phyloP scores from a whole-genome alignment of 345 rosid species.

The Populus davidiana region DNA sequence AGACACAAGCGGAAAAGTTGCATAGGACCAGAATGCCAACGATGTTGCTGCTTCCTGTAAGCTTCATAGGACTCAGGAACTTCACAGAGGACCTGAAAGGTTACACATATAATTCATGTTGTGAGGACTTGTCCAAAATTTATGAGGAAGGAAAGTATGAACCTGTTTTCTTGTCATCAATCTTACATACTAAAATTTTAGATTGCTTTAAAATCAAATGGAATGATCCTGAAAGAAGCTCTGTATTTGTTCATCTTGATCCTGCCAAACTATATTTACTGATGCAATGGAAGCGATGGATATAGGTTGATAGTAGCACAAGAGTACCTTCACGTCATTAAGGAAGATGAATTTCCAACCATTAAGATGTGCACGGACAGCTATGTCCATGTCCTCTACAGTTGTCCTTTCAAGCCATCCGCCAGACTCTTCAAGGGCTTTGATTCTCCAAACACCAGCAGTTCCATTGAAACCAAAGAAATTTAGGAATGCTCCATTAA shows the following conservation, averaged over 20 bases:
- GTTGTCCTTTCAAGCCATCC: constrained; percentile 94
- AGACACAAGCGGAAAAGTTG: constrained; percentile 86
- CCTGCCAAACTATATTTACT: not conserved
- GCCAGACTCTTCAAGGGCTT: constrained; percentile 82
- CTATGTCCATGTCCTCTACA: constrained; percentile 87
- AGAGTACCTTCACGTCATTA: constrained; percentile 68
- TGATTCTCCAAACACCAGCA: constrained; percentile 87
- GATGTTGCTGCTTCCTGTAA: constrained; percentile 89
- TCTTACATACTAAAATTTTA: not conserved
- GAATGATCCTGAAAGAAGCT: not conserved
- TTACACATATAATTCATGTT: constrained; percentile 6
- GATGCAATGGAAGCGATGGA: not conserved
- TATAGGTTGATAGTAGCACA: not conserved
- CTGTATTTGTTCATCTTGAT: not conserved
- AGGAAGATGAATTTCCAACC: constrained; percentile 88
- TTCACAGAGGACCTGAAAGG: constrained; percentile 70
- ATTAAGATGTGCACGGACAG: constrained; percentile 80
- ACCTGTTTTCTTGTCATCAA: not conserved
- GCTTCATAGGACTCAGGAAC: constrained; percentile 89
- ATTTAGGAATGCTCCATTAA: constrained; percentile 67
- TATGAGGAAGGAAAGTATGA: not conserved
- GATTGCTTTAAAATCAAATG: not conserved
- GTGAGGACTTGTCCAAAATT: not conserved
- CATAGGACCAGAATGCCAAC: constrained; percentile 96
- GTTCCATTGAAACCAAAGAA: constrained; percentile 93